A percentile compares a stretch with the other conserved stretches of the same genome.
Evolutionary conservation across 345 rosid genomes (phyloP).

Genomic region (Cochlearia excelsa): DNA sequence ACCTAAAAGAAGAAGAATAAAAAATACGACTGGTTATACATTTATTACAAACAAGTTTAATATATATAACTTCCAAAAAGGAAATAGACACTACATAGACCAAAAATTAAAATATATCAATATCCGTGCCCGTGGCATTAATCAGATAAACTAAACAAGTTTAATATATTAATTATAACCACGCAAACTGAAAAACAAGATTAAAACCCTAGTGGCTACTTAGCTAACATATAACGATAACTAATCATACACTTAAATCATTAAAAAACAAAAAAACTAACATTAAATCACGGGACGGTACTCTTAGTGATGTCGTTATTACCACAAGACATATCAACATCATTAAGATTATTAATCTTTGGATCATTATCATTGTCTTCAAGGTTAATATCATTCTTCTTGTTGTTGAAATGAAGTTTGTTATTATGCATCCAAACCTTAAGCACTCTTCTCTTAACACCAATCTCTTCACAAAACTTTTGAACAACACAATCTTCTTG

Average conservation of each 20-base stretch:
- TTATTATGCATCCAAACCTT: constrained; percentile 83
- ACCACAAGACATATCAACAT: constrained; percentile 23
- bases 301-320: constrained; percentile 30
- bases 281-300: constrained; percentile 19
- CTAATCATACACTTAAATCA: constrained; percentile 7
- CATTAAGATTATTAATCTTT: constrained; percentile 28
- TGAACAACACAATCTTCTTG: constrained; percentile 90
- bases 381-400: constrained; percentile 24
- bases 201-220: constrained; percentile 14
- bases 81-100: no score
- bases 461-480: constrained; percentile 62
- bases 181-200: constrained; percentile 8
- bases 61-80: no score
- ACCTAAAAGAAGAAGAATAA: no score
- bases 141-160: constrained; percentile 19
- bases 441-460: constrained; percentile 60
- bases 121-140: neutral
- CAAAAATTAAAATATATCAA: no score
- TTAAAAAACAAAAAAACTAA: constrained; percentile 20
- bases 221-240: neutral
- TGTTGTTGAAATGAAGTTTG: constrained; percentile 43
- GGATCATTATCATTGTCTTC: constrained; percentile 23
- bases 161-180: constrained; percentile 21
- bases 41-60: no score
- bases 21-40: no score